Evolutionary conservation across 208 protist genomes (phyloP), one percentile per base, ranked within the genome.

Genomic region (Sergeia podlipaevii): DNA sequence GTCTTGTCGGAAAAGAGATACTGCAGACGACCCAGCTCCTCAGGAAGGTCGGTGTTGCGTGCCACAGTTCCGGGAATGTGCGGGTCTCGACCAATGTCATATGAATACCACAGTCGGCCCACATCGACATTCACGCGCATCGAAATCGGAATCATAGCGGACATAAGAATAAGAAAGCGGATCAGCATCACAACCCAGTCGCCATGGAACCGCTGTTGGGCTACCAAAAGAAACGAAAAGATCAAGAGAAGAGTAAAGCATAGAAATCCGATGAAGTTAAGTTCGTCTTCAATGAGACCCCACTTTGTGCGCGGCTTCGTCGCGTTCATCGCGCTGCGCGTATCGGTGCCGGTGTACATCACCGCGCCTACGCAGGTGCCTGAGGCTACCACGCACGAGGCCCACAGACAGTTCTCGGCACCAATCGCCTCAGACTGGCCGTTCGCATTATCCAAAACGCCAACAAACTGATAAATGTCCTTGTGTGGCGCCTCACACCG

Each of bases 1-100:
- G 98, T 99, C 75, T 99, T 99, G 74, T 99, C 98, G 7, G 91
- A 94, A 44, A 99, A 95, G 21, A 99, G 73, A 70, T 98, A 99
- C 39, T 92, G 76, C 29, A 99, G 85, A 20, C 97, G 77, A n/a
- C 97, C 97, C 2, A 99, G 74, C 70, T 99, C 97, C 71, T 99
- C 98, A 0, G 98, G 97, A 23, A 99, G 91, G 5, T 92, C 96
- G 17, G 90, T 96, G 34, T 95, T 98, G 38, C 97, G 68, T 2
- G 98, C 97, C 4, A 99, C 69, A 1, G 88, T 70, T 23, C 90
- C 90, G 0, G 83, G 76, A 23, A 97, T 91, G 20, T 82, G 80
- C 7, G 49, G 5, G 59, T 97, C 97, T 33, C 64, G 68, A 43
- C 81, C 80, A 44, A 99, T 98, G 37, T 93, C 77, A 42, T 82